Evolutionary conservation across 2,329 filamentous ascomycete genomes (phyloP).

Genomic region (Nothomitra cinnamomea): DNA sequence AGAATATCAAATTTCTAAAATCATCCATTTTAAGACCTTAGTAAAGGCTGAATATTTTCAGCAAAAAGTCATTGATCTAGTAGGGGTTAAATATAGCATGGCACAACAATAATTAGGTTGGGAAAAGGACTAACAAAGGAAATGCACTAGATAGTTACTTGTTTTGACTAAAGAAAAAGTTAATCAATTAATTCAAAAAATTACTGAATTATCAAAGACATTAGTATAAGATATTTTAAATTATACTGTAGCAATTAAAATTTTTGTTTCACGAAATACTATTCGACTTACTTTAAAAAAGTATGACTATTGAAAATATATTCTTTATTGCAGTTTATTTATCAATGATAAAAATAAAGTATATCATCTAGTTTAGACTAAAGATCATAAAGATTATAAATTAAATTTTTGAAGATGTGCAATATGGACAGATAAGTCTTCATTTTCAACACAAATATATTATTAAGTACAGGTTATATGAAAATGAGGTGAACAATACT

Average conservation of each 20-base stretch:
- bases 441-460: background rate
- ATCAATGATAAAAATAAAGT: background rate
- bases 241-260: background rate
- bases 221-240: background rate
- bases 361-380: background rate
- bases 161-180: no score
- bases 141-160: background rate
- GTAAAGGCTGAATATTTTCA: background rate
- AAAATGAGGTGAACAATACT: background rate
- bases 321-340: slow-evolving; percentile 1
- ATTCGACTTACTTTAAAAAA: background rate
- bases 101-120: slow-evolving; percentile 1
- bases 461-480: background rate
- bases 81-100: no score
- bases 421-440: background rate
- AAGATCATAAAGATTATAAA: background rate
- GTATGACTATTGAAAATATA: background rate
- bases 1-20: no score
- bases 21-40: background rate
- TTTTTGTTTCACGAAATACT: background rate
- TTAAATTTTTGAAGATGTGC: background rate
- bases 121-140: background rate
- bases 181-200: no score
- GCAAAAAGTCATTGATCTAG: background rate
- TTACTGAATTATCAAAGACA: background rate